Evolutionary conservation across 176 grass and related monocot species (phyloP).

Genomic region (Pontederia crassipes): DNA sequence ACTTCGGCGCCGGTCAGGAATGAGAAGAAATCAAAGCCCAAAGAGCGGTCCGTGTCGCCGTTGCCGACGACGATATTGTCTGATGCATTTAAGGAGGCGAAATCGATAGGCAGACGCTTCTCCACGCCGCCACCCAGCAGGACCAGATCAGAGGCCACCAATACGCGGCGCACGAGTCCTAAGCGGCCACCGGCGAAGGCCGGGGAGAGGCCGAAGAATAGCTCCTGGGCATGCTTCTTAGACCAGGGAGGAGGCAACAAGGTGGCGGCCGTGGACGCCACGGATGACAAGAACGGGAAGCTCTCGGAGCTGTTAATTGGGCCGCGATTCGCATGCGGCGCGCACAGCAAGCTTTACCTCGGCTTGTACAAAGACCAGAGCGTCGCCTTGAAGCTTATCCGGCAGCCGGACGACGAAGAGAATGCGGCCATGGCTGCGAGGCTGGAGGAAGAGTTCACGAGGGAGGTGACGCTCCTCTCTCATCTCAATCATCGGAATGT

Average conservation of each 20-base stretch:
- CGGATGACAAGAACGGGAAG: conserved; percentile 58
- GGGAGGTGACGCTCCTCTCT: conserved; percentile 76
- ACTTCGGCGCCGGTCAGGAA: not conserved
- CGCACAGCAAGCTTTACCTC: conserved; percentile 74
- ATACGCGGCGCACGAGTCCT: not conserved
- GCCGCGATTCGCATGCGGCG: conserved; percentile 62
- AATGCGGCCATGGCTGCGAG: conserved; percentile 52
- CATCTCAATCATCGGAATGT: conserved; percentile 74
- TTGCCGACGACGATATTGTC: conserved; percentile 48
- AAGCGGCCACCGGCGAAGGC: conserved; percentile 2
- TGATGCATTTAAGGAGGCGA: conserved; percentile 69
- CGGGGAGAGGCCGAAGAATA: conserved; percentile 23
- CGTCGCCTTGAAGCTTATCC: conserved; percentile 88
- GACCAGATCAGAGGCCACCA: conserved; percentile 31
- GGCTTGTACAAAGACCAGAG: conserved; percentile 68
- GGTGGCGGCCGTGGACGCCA: conserved; percentile 44
- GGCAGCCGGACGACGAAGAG: conserved; percentile 72
- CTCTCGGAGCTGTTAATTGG: conserved; percentile 67
- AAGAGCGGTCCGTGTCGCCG: conserved; percentile 47
- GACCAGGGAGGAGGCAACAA: conserved; percentile 30
- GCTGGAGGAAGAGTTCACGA: conserved; percentile 76
- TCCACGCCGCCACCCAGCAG: conserved; percentile 62
- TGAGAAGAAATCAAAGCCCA: conserved; percentile 17
- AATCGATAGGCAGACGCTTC: conserved; percentile 60
- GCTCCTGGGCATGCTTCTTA: conserved; percentile 38